Evolutionary conservation across 495 filamentous ascomycete species (phyloP), one percentile per base, ranked within the genome.

Genomic region (Aspergillus ellipticus): DNA sequence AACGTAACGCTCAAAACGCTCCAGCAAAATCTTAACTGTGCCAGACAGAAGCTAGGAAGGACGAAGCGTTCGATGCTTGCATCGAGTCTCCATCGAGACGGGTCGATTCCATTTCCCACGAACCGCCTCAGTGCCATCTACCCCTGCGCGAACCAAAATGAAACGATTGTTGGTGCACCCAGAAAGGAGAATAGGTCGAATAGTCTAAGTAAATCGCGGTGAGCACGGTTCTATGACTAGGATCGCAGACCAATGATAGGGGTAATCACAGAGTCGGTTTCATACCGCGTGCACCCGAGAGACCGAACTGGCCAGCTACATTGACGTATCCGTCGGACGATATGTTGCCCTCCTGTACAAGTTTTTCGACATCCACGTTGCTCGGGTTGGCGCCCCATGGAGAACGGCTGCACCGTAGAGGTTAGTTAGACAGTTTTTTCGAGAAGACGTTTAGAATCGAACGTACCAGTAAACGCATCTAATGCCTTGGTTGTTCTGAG

Each of bases 381-480:
- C 75, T 70, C 33, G 76, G 67, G 24, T 86, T 81, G 3, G 62
- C 67, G 51, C 83, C 66, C 89, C 89, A 92, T 0, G 73, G 67
- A 13, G 83, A 76, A 22, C 88, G 84, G 60, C 80, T 82, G 54
- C 45, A 53, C 4, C 5, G n/a, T 39, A 39, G 13, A 39, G 19
- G 21, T 49, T 47, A 56, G 21, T 17, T 31, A n/a, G n/a, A 17
- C 2, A 46, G 39, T 24, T 42, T 46, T 28, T 39, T 5, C n/a
- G 11, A 41, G 17, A 21, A 42, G 15, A 7, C 16, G 11, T 15
- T 16, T 33, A 7, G 35, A 6, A 45, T 20, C 22, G 42, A 6
- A 66, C 73, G 49, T 64, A 80, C 77, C 84, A 87, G 62, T 83
- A 84, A 15, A 87, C 84, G 59, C 89, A 92, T 16, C 82, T 82